These are phyloP conservation scores for Ceratorhiza oryzae-sativae DNA, from an alignment of 1,284 basidiomycete species.

Conservation along the genomic window DNA sequence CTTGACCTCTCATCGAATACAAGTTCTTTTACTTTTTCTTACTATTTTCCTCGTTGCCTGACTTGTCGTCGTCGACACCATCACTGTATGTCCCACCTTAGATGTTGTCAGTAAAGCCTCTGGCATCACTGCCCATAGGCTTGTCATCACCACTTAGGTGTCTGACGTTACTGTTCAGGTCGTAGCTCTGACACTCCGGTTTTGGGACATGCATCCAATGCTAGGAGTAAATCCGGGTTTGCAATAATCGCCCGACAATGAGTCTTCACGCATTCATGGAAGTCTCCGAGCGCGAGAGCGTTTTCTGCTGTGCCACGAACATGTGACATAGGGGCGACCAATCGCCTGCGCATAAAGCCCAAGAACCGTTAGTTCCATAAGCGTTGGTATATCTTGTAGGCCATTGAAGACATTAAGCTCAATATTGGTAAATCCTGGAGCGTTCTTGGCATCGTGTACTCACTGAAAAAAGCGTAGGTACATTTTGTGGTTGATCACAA, in stretches of 20 bases:
- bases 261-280: conserved; percentile 26
- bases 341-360: conserved; percentile 49
- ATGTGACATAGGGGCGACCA: conserved; percentile 47
- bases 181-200: too few relatives aligned
- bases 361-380: conserved; percentile 52
- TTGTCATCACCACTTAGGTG: too few relatives aligned
- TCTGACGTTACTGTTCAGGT: too few relatives aligned
- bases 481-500: background rate
- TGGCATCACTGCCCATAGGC: too few relatives aligned
- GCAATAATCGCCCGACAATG: conserved; percentile 26
- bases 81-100: too few relatives aligned
- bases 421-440: conserved; percentile 44
- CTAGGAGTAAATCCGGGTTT: conserved; percentile 29
- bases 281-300: conserved; percentile 43
- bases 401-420: conserved; percentile 50
- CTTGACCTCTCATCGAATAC: too few relatives aligned
- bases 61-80: too few relatives aligned
- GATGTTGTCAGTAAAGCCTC: too few relatives aligned
- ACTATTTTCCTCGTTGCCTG: too few relatives aligned
- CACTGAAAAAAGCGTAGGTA: conserved; percentile 2
- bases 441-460: conserved; percentile 45
- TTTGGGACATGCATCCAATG: background rate
- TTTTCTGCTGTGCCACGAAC: conserved; percentile 44
- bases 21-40: too few relatives aligned
- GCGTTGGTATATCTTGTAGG: conserved; percentile 48